Evolutionary conservation across 371 early-diverging fungal species (phyloP).

Genomic region (Mortierella sp.): DNA sequence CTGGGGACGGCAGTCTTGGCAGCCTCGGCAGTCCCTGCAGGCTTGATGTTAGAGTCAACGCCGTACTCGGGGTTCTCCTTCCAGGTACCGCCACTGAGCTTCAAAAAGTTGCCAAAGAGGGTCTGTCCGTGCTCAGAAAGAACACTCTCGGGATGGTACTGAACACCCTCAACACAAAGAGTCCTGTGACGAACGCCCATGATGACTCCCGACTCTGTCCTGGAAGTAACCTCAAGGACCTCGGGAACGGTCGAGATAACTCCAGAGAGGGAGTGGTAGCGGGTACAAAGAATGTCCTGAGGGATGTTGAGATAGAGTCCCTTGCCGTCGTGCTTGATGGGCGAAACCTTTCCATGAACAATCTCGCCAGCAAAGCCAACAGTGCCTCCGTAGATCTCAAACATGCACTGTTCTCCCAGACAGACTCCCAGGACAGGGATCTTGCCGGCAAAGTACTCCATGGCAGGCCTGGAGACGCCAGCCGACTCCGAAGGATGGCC

Average conservation of each 20-base stretch:
- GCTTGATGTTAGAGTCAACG: slow-evolving; percentile 55
- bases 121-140: slow-evolving; percentile 90
- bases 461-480: slow-evolving; percentile 89
- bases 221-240: slow-evolving; percentile 85
- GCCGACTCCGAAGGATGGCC: slow-evolving; percentile 94
- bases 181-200: slow-evolving; percentile 95
- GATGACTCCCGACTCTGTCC: slow-evolving; percentile 88
- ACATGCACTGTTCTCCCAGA: slow-evolving; percentile 97
- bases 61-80: slow-evolving; percentile 73
- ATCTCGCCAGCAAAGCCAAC: slow-evolving; percentile 94
- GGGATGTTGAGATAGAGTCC: slow-evolving; percentile 89
- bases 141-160: slow-evolving; percentile 98
- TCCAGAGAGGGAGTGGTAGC: slow-evolving; percentile 97
- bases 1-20: slow-evolving; percentile 59
- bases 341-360: slow-evolving; percentile 94
- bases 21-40: slow-evolving; percentile 39
- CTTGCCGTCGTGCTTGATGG: slow-evolving; percentile 89
- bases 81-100: slow-evolving; percentile 90
- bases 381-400: slow-evolving; percentile 92
- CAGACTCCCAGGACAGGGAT: slow-evolving; percentile 98
- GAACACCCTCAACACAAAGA: slow-evolving; percentile 94
- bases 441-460: slow-evolving; percentile 90
- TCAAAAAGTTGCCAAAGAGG: slow-evolving; percentile 91
- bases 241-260: slow-evolving; percentile 87
- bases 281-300: slow-evolving; percentile 87